phyloP scores from a whole-genome alignment of 768 basidiomycete species.

The Boletus edulis region DNA sequence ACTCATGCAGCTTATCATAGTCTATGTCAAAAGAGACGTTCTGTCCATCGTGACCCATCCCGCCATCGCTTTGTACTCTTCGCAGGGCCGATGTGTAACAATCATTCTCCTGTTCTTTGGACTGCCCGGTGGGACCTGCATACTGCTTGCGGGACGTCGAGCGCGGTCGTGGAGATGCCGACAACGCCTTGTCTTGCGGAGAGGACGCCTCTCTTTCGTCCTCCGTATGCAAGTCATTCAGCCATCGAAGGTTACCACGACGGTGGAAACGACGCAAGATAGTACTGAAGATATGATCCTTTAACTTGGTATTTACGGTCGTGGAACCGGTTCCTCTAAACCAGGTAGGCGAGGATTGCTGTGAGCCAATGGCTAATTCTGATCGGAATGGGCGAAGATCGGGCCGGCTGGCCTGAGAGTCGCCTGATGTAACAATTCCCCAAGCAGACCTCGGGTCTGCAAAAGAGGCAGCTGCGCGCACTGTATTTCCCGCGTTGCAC shows the following conservation, averaged over 20 bases:
- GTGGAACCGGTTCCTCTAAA: constrained; percentile 93
- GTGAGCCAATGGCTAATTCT: constrained; percentile 33
- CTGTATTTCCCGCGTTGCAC: constrained; percentile 42
- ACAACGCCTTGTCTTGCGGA: constrained; percentile 35
- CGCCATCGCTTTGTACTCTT: constrained; percentile 64
- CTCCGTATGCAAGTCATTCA: constrained; percentile 43
- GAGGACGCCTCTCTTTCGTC: constrained; percentile 55
- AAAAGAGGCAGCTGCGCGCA: constrained; percentile 26
- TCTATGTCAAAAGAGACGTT: constrained; percentile 46
- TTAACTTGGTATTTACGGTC: constrained; percentile 88
- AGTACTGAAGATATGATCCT: constrained; percentile 93
- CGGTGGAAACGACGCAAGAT: constrained; percentile 74
- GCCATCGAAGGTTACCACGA: constrained; percentile 35
- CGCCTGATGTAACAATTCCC: constrained; percentile 24
- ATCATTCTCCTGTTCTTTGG: constrained; percentile 41
- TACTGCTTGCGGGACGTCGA: constrained; percentile 18
- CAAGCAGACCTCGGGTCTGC: constrained; percentile 22
- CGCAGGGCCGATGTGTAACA: constrained; percentile 42
- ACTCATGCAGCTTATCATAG: constrained; percentile 25
- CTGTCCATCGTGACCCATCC: constrained; percentile 36
- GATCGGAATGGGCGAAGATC: constrained; percentile 41
- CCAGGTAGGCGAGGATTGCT: constrained; percentile 44
- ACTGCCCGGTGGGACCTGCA: constrained; percentile 35
- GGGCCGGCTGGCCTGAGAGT: constrained; percentile 24
- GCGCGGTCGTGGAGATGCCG: constrained; percentile 2